These are phyloP conservation scores for Quercus phellos DNA, from an alignment of 331 rosid species.

Conservation along the genomic window DNA sequence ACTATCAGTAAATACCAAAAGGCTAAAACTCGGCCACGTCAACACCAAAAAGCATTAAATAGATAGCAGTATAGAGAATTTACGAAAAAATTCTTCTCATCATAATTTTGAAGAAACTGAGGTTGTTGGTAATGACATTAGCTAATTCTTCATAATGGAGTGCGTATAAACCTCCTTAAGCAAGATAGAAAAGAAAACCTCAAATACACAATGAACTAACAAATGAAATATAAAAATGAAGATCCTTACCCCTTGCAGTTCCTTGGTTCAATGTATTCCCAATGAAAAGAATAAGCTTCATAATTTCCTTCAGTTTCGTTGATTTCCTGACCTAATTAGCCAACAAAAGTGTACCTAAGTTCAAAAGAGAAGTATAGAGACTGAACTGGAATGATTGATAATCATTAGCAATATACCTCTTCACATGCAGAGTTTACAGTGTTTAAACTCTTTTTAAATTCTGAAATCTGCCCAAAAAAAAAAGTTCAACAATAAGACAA, in stretches of 20 bases:
- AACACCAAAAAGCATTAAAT: background rate
- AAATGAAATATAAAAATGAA: constrained; percentile 1
- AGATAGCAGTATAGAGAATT: background rate
- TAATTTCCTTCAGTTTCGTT: constrained; percentile 74
- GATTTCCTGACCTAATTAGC: constrained; percentile 72
- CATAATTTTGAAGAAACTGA: background rate
- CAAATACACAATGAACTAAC: background rate
- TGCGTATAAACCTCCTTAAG: background rate
- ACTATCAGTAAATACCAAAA: background rate
- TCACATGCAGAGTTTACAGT: constrained; percentile 86
- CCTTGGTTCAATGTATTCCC: constrained; percentile 97
- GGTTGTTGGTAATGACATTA: background rate
- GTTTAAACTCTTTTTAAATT: constrained; percentile 78
- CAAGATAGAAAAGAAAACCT: background rate
- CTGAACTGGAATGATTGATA: constrained; percentile 2
- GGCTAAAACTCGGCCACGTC: background rate
- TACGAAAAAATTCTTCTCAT: background rate
- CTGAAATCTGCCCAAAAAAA: constrained; percentile 53
- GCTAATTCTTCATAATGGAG: background rate
- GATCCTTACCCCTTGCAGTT: constrained; percentile 88
- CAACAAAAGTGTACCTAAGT: constrained; percentile 23
- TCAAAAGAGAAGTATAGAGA: constrained; percentile 22
- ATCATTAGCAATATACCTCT: constrained; percentile 55
- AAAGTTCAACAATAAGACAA: constrained; percentile 22
- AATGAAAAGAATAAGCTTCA: constrained; percentile 81